Percentiles rank a stretch among this genome's conserved stretches.
These are phyloP conservation scores for Trypanosoma lewisi DNA, from an alignment of 208 protist genomes.

Conservation along the genomic window DNA sequence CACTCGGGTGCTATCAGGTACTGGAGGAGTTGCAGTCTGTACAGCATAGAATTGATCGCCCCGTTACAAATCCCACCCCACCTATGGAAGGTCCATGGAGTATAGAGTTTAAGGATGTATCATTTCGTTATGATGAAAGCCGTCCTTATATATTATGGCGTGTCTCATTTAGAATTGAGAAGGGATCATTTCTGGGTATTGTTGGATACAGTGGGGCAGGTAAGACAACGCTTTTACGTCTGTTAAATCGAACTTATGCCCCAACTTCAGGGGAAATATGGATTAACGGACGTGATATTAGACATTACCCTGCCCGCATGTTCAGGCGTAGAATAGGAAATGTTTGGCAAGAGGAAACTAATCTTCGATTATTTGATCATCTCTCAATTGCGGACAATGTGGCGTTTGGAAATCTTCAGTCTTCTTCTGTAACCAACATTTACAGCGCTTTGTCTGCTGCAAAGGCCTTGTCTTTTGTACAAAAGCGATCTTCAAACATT, in stretches of 20 bases:
- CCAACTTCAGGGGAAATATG: constrained; percentile 52
- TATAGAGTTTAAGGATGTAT: constrained; percentile 62
- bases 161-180: constrained; percentile 48
- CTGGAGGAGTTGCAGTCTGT: constrained; percentile 18
- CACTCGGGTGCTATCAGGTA: constrained; percentile 24
- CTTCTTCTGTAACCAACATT: constrained; percentile 26
- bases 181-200: constrained; percentile 56
- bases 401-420: constrained; percentile 48
- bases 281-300: constrained; percentile 52
- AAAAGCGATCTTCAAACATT: constrained; percentile 38
- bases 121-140: constrained; percentile 56
- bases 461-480: constrained; percentile 33
- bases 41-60: constrained; percentile 20
- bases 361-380: constrained; percentile 48
- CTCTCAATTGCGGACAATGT: constrained; percentile 58
- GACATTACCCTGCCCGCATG: constrained; percentile 39
- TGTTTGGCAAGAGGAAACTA: constrained; percentile 52
- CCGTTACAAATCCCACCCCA: neutral
- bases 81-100: constrained; percentile 36
- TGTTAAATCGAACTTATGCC: constrained; percentile 53
- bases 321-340: constrained; percentile 57
- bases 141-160: constrained; percentile 39
- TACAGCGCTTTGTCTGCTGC: constrained; percentile 30
- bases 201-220: constrained; percentile 72
- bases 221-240: constrained; percentile 67